These are phyloP conservation scores for Acanthamoeba sp. DNA, from an alignment of 208 protist species.

Conservation along the genomic window DNA sequence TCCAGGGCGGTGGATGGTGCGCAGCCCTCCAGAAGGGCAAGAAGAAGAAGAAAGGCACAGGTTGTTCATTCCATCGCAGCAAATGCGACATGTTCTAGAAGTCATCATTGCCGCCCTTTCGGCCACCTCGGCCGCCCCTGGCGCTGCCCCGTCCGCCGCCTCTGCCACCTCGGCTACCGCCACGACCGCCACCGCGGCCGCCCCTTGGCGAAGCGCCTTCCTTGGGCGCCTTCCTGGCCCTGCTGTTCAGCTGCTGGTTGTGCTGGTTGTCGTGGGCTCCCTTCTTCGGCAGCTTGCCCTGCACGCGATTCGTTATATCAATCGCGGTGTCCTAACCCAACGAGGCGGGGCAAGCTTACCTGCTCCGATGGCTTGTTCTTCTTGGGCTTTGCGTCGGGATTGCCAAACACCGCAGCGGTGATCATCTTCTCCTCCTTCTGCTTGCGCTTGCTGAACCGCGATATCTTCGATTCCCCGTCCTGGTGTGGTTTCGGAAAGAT, in stretches of 20 bases:
- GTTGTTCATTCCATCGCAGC: too few species aligned
- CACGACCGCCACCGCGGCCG: neutral
- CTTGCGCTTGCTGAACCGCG: constrained; percentile 18
- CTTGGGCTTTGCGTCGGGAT: neutral
- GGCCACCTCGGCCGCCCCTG: too few species aligned
- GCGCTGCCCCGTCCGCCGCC: neutral
- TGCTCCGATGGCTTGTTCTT: constrained; percentile 43
- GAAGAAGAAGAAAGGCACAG: too few species aligned
- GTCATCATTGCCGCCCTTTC: neutral
- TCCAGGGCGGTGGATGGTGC: too few species aligned
- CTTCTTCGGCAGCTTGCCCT: neutral
- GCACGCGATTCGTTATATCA: too few species aligned
- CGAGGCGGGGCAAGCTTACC: neutral
- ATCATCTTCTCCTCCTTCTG: constrained; percentile 35
- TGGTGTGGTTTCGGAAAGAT: neutral
- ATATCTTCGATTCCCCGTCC: neutral
- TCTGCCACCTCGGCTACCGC: neutral
- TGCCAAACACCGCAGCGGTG: neutral
- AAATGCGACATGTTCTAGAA: too few species aligned
- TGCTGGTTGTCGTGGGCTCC: constrained; percentile 8
- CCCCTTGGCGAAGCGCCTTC: neutral
- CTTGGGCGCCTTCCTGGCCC: neutral
- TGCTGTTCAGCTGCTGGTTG: constrained; percentile 28
- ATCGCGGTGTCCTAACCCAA: too few species aligned
- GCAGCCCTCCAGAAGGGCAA: too few species aligned